Evolutionary conservation across 2,329 filamentous ascomycete genomes (phyloP), one percentile per base, ranked within the genome.

Genomic region (Cucurbitaria berberidis): DNA sequence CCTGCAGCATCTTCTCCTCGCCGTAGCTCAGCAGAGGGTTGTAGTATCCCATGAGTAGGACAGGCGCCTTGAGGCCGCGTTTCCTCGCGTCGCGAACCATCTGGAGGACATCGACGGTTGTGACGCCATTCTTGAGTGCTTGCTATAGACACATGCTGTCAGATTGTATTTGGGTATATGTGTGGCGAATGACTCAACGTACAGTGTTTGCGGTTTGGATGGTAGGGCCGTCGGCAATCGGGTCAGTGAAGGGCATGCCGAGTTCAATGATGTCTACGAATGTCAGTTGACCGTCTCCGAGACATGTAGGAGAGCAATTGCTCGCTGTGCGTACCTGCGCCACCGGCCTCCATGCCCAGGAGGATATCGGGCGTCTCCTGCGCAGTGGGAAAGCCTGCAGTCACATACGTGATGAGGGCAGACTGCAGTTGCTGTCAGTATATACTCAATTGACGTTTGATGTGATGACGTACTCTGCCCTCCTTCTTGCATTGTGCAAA

Each of bases 11-110:
- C 55, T 84, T 85, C 78, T 96, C 92, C 79, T 99, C 95, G 48
- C 95, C 95, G 74, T 98, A 99, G 69, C 89, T 91, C 57, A 98
- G 81, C 57, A 98, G 82, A 1, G 95, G 95, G 80, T 99, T 99
- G 80, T 96, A 99, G 84, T 99, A 99, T 68, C 95, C 95, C 95
- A 99, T 99, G 62, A 99, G 84, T 71, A 99, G 79, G 36, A 99
- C 85, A 0, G 95, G 95, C 0, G 89, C 86, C 68, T 84, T 88
- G 49, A 98, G 81, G 36, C 95, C 95, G 57, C 83, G 84, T 64
- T 84, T 82, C 68, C 95, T 84, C 41, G 93, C 91, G 58, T 89
- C 85, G 66, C 89, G 88, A 56, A 97, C 89, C 82, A 96, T 93
- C 68, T 89, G 83, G 35, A 99, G 83, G 15, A 90, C 90, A 46